Conservation (phyloP, 2,329 filamentous ascomycete species). For the Neofusicoccum parvum region DNA sequence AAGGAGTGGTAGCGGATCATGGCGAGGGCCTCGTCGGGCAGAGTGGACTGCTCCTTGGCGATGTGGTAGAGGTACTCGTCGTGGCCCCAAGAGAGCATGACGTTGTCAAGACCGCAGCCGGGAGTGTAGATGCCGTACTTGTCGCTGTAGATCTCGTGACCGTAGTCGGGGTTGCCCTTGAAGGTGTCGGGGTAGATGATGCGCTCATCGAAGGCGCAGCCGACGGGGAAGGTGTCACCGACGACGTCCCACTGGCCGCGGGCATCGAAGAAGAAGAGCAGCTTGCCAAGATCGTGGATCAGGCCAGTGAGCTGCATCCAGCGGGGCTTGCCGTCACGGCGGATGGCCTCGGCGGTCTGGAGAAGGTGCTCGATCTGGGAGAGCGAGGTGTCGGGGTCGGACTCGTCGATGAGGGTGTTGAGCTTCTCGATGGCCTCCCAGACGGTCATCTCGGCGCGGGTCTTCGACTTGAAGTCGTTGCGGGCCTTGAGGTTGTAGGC, state of each 20-base stretch:
- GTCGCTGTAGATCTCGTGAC: conserved; percentile 72
- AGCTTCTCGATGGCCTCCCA: conserved; percentile 94
- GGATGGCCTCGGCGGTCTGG: conserved; percentile 86
- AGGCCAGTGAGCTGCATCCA: conserved; percentile 81
- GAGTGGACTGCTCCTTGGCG: conserved; percentile 75
- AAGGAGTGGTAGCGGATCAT: conserved; percentile 95
- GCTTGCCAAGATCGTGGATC: conserved; percentile 79
- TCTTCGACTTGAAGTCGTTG: conserved; percentile 67
- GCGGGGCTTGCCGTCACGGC: conserved; percentile 77
- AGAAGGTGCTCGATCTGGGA: conserved; percentile 89
- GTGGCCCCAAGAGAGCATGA: conserved; percentile 90
- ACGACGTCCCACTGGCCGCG: conserved; percentile 92
- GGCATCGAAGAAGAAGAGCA: conserved; percentile 80
- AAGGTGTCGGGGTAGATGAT: conserved; percentile 86
- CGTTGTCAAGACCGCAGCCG: conserved; percentile 80
- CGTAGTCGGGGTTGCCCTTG: conserved; percentile 71
- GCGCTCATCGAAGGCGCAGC: conserved; percentile 71
- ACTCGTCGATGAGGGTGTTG: conserved; percentile 87
- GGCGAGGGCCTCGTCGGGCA: conserved; percentile 80
- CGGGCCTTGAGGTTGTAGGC: conserved; percentile 84
- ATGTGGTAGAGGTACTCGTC: conserved; percentile 88
- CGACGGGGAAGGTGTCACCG: conserved; percentile 80
- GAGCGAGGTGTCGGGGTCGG: conserved; percentile 84
- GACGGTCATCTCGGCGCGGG: conserved; percentile 76
- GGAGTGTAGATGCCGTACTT: conserved; percentile 77